Percentiles rank a stretch among this genome's conserved stretches.
Evolutionary conservation across 225 moss, liverwort and hornwort species (phyloP).

Genomic region (Bryum argenteum): DNA sequence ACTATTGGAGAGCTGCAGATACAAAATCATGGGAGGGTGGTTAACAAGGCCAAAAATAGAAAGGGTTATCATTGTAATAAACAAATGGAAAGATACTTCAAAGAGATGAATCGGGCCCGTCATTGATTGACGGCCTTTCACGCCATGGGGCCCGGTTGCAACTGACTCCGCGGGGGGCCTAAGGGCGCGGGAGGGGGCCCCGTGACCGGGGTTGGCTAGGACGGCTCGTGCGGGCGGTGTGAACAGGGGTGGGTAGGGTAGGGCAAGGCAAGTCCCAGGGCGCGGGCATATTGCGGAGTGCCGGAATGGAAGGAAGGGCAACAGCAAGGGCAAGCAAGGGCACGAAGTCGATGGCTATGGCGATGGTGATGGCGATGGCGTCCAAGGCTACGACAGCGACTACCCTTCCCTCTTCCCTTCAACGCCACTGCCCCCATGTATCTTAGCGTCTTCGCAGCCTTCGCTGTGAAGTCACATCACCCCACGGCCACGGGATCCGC

Average conservation of each 20-base stretch:
- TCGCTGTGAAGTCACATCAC: conserved; percentile 16
- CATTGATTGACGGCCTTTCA: conserved; percentile 24
- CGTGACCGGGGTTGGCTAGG: neutral
- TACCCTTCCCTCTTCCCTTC: neutral
- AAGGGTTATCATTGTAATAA: neutral
- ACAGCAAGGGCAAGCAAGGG: neutral
- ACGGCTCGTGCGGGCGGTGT: conserved; percentile 9
- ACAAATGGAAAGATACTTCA: conserved; percentile 9
- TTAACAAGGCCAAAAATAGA: neutral
- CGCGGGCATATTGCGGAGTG: conserved; percentile 10
- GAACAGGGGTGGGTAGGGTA: conserved; percentile 14
- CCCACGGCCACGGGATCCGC: conserved; percentile 12
- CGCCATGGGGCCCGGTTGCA: conserved; percentile 8
- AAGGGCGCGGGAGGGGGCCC: neutral
- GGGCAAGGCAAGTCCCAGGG: conserved; percentile 5
- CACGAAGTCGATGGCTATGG: conserved; percentile 15
- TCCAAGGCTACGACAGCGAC: neutral
- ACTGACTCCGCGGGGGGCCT: neutral
- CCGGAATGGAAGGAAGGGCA: conserved; percentile 6
- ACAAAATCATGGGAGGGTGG: too few species aligned
- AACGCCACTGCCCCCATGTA: neutral
- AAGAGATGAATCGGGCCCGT: neutral
- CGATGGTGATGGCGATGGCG: conserved; percentile 18
- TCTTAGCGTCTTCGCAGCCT: conserved; percentile 5
- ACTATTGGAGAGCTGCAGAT: too few species aligned